Conservation (phyloP, 257 asterid genomes). For the Solanum acaule region DNA sequence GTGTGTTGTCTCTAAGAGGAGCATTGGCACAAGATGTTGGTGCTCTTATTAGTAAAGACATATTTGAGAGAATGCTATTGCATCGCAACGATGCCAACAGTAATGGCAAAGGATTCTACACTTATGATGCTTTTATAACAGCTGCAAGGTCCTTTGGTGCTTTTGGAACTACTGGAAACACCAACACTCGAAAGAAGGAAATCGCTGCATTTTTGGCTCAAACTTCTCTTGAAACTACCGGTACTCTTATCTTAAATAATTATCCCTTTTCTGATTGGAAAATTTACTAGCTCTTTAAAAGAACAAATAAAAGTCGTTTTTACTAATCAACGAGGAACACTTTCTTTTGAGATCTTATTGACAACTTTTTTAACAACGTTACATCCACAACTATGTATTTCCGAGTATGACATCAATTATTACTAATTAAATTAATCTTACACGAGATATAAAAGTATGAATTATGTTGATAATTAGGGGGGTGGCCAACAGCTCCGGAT, state of each 20-base stretch:
- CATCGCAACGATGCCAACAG: constrained; percentile 18
- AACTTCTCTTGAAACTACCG: constrained; percentile 21
- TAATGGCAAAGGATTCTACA: constrained; percentile 17
- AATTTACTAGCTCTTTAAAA: neutral
- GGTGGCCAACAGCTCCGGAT: constrained; percentile 23
- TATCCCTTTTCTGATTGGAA: neutral
- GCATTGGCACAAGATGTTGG: constrained; percentile 13
- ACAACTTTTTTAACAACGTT: neutral
- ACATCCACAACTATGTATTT: neutral
- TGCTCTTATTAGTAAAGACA: neutral
- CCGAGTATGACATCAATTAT: neutral
- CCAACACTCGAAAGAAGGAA: constrained; percentile 17
- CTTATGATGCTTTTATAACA: constrained; percentile 18
- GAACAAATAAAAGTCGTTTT: too few relatives aligned
- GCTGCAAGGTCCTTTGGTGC: constrained; percentile 14
- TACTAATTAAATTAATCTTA: neutral
- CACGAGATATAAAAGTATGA: neutral
- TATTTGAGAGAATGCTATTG: neutral
- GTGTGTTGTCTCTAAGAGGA: neutral
- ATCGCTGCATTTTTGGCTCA: constrained; percentile 25
- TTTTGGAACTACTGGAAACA: constrained; percentile 21
- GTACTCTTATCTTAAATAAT: neutral
- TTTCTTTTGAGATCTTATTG: neutral
- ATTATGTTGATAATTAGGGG: constrained; percentile 10
- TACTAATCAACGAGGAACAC: neutral